Evolutionary conservation across 805 yeast genomes (phyloP).

Genomic region (Kodamaea hsintzibuensis): DNA sequence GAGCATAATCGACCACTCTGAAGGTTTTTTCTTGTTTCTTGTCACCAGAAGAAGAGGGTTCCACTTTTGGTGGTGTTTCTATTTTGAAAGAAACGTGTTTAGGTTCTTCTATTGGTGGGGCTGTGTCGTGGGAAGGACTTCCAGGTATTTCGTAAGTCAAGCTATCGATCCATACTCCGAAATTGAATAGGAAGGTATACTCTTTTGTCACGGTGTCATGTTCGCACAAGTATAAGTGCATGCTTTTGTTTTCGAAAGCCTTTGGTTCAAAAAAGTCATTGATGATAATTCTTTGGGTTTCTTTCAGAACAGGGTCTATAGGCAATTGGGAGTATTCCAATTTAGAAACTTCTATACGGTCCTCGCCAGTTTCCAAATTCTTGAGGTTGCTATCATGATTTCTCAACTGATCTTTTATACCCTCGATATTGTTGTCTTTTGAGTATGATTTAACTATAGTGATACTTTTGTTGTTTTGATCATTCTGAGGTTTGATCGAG

Average conservation of each 20-base stretch:
- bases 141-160: neutral
- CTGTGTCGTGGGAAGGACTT: neutral
- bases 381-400: constrained; percentile 11
- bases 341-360: constrained; percentile 28
- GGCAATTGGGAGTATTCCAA: constrained; percentile 29
- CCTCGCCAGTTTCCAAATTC: neutral
- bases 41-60: constrained; percentile 1
- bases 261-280: constrained; percentile 26
- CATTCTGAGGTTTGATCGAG: constrained; percentile 18
- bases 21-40: constrained; percentile 6
- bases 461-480: constrained; percentile 19
- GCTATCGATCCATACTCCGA: constrained; percentile 29
- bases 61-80: neutral
- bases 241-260: constrained; percentile 15
- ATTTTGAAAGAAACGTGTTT: neutral
- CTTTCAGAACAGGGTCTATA: constrained; percentile 16
- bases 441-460: constrained; percentile 33
- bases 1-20: constrained; percentile 22
- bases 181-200: constrained; percentile 22
- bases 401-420: constrained; percentile 13
- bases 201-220: constrained; percentile 14
- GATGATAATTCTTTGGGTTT: constrained; percentile 25
- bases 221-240: constrained; percentile 31
- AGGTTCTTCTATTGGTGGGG: neutral
- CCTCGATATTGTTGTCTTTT: constrained; percentile 12